Base-by-base conservation (phyloP, 2,329 filamentous ascomycete genomes). In the Xylariaceae sp. region DNA sequence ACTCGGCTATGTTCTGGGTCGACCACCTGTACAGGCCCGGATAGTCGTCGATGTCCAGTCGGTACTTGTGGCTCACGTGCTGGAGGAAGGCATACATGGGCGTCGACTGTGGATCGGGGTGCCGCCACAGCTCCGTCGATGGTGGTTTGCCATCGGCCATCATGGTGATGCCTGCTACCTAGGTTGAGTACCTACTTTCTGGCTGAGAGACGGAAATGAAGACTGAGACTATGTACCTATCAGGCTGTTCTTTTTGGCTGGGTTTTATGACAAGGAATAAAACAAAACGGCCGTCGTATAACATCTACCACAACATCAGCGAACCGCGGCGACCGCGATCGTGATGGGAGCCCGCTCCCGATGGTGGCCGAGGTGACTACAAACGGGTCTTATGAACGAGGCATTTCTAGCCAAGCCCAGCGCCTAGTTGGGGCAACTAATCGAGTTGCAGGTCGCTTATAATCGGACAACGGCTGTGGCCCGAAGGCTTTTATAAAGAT, bases 11-110 rank as follows among this genome's bases (percentile, higher is more conserved):
- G 51, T 90, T 71, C 6, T 83, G 75, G 47, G 92, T 74, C 50
- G 88, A 95, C 90, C 90, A 97, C 58, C 75, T 67, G 66, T 90
- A 85, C 7, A 97, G 73, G n/a, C 78, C 78, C 14, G 80, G 66
- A 56, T 95, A 95, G 46, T 71, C 77, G 13, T 70, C 59, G 32
- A 92, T 68, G 15, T 68, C 59, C 40, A 88, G 61, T 9, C 67
- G 63, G 55, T 89, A 76, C 53, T 83, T 84, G 45, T 74, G 59
- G 61, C 83, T 87, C 48, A 94, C 70, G 36, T 69, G 68, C 51
- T 80, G 69, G 50, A 88, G 73, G 60, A 92, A 94, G 35, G 70
- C 70, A 67, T 75, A 80, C 71, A 90, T 85, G 40, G 75, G 74
- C 6, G 85, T 90, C 27, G 72, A 72, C 32, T 74, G 61, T 6